A percentile compares a stretch with the other conserved stretches of the same genome.
These are phyloP conservation scores for Pythium periplocum DNA, from an alignment of 352 stramenopile species.

Conservation along the genomic window DNA sequence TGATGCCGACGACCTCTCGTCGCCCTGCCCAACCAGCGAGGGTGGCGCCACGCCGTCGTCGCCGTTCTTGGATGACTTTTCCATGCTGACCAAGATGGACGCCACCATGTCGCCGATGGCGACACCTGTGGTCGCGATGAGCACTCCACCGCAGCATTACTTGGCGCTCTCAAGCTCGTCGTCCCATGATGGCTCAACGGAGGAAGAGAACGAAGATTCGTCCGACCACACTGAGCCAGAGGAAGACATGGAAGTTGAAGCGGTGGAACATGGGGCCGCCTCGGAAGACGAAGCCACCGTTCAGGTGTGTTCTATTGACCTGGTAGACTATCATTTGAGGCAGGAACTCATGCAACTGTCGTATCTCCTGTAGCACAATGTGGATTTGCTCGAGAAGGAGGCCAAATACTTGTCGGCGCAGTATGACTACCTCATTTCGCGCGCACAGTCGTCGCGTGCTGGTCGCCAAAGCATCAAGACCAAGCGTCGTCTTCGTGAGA, in stretches of 20 bases:
- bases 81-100: conserved; percentile 31
- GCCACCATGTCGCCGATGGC: conserved; percentile 25
- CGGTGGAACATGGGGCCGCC: neutral
- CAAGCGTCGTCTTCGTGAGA: conserved; percentile 38
- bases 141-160: too few relatives aligned
- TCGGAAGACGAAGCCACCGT: conserved; percentile 10
- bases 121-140: conserved; percentile 13
- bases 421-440: conserved; percentile 54
- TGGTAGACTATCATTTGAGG: too few relatives aligned
- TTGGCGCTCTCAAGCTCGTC: conserved; percentile 12
- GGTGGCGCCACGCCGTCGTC: conserved; percentile 16
- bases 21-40: conserved; percentile 35
- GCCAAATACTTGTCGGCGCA: conserved; percentile 66
- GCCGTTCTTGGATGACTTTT: conserved; percentile 20
- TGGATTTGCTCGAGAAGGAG: conserved; percentile 60
- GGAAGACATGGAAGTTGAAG: conserved; percentile 4
- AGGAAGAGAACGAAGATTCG: conserved; percentile 19
- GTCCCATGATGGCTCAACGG: conserved; percentile 25
- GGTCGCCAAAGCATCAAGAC: conserved; percentile 25
- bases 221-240: conserved; percentile 9
- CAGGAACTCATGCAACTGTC: too few relatives aligned
- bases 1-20: conserved; percentile 39
- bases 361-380: conserved; percentile 30
- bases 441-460: conserved; percentile 16
- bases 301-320: too few relatives aligned